Conservation (phyloP, 805 yeast species). For the Metschnikowia similis region DNA sequence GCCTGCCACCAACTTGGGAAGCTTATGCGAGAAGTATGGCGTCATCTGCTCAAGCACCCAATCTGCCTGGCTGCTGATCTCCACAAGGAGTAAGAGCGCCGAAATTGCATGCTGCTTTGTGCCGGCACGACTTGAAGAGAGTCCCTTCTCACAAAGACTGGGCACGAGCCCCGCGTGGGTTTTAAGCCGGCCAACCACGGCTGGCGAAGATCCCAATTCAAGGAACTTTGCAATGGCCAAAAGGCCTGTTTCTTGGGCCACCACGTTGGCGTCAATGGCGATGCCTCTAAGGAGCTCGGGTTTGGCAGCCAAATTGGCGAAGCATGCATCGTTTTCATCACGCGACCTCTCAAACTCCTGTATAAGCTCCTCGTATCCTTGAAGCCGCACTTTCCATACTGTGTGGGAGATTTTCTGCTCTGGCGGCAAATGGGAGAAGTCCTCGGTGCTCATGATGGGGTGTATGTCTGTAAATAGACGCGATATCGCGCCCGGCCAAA, state of each 20-base stretch:
- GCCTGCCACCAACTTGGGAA: conserved; percentile 78
- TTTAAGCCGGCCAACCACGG: conserved; percentile 39
- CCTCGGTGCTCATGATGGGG: conserved; percentile 37
- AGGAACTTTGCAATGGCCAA: conserved; percentile 50
- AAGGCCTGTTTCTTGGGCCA: conserved; percentile 84
- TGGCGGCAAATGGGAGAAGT: conserved; percentile 58
- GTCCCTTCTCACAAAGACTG: conserved; percentile 74
- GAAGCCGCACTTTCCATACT: conserved; percentile 79
- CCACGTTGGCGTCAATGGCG: conserved; percentile 78
- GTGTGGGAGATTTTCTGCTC: conserved; percentile 50
- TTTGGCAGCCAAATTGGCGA: conserved; percentile 44
- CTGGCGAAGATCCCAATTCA: conserved; percentile 49
- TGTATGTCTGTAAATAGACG: conserved; percentile 11
- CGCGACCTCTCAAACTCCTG: conserved; percentile 50
- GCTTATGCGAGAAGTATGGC: conserved; percentile 56
- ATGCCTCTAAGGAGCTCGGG: conserved; percentile 56
- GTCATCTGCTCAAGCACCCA: conserved; percentile 62
- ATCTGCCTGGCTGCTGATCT: conserved; percentile 56
- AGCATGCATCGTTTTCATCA: conserved; percentile 52
- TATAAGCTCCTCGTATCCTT: conserved; percentile 69
- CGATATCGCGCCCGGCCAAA: neutral
- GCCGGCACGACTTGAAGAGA: conserved; percentile 68
- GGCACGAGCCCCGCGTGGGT: conserved; percentile 35
- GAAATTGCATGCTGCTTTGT: conserved; percentile 66
- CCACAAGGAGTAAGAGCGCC: conserved; percentile 58